A percentile compares a stretch with the other conserved stretches of the same genome.
These are phyloP conservation scores for Grosmannia penicillata DNA, from an alignment of 2,329 filamentous ascomycete genomes.

Conservation along the genomic window DNA sequence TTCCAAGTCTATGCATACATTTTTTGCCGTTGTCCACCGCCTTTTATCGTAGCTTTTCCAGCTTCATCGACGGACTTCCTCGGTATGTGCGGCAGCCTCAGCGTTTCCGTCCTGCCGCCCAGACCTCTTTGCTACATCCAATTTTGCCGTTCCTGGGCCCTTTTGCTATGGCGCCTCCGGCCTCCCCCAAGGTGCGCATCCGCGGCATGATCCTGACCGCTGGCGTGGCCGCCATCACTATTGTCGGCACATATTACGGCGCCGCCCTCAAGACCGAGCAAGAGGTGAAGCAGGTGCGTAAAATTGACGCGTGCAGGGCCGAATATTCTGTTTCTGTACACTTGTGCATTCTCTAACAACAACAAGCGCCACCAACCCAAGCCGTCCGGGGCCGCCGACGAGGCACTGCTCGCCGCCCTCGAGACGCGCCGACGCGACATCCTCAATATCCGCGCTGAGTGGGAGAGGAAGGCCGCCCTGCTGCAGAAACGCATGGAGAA, in stretches of 20 bases:
- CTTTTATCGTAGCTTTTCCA: too few species aligned
- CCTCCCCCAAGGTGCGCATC: conserved; percentile 4
- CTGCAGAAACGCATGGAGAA: conserved; percentile 15
- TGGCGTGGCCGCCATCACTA: conserved; percentile 15
- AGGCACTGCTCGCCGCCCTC: conserved; percentile 17
- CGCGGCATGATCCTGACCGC: conserved; percentile 11
- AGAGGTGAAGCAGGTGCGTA: conserved; percentile 10
- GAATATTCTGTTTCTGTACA: neutral
- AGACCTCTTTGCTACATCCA: too few species aligned
- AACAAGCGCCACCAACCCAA: conserved; percentile 1
- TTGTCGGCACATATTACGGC: conserved; percentile 18
- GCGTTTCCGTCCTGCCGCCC: neutral
- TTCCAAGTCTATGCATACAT: too few species aligned
- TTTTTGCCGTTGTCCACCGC: too few species aligned
- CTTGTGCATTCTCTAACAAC: conserved; percentile 5
- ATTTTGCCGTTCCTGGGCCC: neutral
- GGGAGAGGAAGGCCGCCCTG: conserved; percentile 17
- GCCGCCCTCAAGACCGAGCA: conserved; percentile 18
- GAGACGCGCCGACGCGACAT: conserved; percentile 14
- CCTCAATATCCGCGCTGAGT: conserved; percentile 11
- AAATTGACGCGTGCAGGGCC: too few species aligned
- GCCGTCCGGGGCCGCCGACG: conserved; percentile 11
- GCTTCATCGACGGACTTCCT: too few species aligned
- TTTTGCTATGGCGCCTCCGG: neutral
- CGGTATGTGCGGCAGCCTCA: too few species aligned